Conservation (phyloP, 208 protist genomes). For the Leishmania lainsoni region DNA sequence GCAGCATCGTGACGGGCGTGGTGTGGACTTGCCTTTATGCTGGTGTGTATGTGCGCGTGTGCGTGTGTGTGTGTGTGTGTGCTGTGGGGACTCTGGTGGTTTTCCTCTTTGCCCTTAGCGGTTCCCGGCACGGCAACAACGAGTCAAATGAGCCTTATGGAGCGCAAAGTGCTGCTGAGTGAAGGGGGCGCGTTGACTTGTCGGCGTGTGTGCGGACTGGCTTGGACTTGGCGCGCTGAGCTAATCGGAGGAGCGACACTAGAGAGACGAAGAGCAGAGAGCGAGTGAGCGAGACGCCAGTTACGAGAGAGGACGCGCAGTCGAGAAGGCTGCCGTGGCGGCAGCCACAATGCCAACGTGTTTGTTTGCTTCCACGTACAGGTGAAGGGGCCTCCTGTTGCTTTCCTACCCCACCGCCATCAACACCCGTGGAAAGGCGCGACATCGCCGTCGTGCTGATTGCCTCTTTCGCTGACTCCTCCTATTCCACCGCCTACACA, state of each 20-base stretch:
- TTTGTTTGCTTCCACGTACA: too few relatives aligned
- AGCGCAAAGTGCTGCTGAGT: background rate
- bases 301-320: background rate
- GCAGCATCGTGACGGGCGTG: conserved; percentile 8
- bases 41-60: background rate
- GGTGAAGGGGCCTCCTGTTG: too few relatives aligned
- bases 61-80: background rate
- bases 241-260: background rate
- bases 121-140: too few relatives aligned
- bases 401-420: too few relatives aligned
- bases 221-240: background rate
- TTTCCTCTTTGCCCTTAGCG: background rate
- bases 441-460: too few relatives aligned
- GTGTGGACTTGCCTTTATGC: too few relatives aligned
- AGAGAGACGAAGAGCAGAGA: background rate
- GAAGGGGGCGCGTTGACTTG: background rate
- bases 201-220: background rate
- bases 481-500: too few relatives aligned
- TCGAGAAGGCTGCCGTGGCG: background rate
- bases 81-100: background rate
- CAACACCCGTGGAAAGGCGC: too few relatives aligned
- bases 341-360: background rate
- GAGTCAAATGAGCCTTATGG: too few relatives aligned
- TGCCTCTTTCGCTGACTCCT: too few relatives aligned
- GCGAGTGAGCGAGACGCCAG: background rate